These are phyloP conservation scores for Epichloe scottii DNA, from an alignment of 2,329 filamentous ascomycete genomes.

Conservation along the genomic window DNA sequence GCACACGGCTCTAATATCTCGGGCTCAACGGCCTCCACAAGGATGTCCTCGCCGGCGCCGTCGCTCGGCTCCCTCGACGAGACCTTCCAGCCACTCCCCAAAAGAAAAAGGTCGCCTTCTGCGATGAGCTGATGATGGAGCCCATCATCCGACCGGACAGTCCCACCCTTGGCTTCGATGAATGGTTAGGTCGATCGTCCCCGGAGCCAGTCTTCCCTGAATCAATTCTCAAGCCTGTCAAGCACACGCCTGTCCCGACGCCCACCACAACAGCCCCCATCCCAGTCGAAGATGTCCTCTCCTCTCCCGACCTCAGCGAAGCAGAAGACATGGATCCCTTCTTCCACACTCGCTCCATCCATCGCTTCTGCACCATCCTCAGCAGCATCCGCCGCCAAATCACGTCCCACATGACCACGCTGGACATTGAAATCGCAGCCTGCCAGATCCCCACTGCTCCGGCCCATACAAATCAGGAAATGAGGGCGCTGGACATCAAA, in stretches of 20 bases:
- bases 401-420: slow-evolving; percentile 30
- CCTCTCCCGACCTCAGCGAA: slow-evolving; percentile 4
- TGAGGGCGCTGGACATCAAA: slow-evolving; percentile 29
- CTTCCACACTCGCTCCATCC: slow-evolving; percentile 29
- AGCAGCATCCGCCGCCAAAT: slow-evolving; percentile 36
- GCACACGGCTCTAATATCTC: slow-evolving; percentile 35
- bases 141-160: slow-evolving; percentile 45
- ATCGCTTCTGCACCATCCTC: slow-evolving; percentile 37
- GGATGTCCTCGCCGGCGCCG: slow-evolving; percentile 33
- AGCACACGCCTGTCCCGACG: neutral
- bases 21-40: slow-evolving; percentile 28
- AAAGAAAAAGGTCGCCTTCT: slow-evolving; percentile 28
- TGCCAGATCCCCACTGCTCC: slow-evolving; percentile 13
- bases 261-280: slow-evolving; percentile 1
- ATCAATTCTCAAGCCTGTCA: slow-evolving; percentile 10
- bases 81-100: slow-evolving; percentile 10
- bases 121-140: slow-evolving; percentile 23
- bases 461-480: slow-evolving; percentile 19
- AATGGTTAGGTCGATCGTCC: slow-evolving; percentile 19
- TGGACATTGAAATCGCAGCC: slow-evolving; percentile 27
- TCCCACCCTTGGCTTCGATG: slow-evolving; percentile 45
- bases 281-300: neutral
- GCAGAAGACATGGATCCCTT: slow-evolving; percentile 20
- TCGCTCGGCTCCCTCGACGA: slow-evolving; percentile 17
- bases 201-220: slow-evolving; percentile 11